Base-by-base conservation (phyloP, 192 early-diverging fungal species). In the Rhizoclosmatium sp. region DNA sequence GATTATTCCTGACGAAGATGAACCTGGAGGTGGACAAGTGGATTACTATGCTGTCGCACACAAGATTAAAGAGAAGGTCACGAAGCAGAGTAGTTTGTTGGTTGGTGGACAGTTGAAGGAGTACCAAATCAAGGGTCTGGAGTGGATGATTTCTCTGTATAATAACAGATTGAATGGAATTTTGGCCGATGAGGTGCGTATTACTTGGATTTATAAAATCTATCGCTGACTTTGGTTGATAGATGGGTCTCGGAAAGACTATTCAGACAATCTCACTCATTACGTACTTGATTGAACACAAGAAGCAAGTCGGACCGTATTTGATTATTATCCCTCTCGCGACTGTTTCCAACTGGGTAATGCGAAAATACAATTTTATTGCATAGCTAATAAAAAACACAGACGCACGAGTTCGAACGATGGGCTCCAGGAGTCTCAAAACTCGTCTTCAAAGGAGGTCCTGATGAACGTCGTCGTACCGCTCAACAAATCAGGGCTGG, bases 71-170 rank as follows among this genome's bases (percentile, higher is more conserved):
- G 98, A 99, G 82, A 87, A 82, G 70, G 88, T 95, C 61, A 86
- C 89, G 19, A 87, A 89, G 65, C 98, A 99, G 85, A 93, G 96
- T 2, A 47, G 76, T 60, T 93, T 98, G 23, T 81, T 99, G 78
- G 87, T 93, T 9, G 97, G 98, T 47, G 98, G 98, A 54, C 89
- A 84, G 21, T 85, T 99, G 64, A 99, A 99, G 85, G 97, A 98
- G 41, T 99, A 99, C 84, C 98, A 96, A 83, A 71, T 98, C 77
- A 97, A 95, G 76, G 98, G 98, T 73, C 86, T 99, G 31, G 93
- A 99, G 87, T 99, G 98, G 98, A 98, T 99, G 98, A 94, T 98
- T 39, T 97, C 96, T 19, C 85, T 99, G 61, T 99, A 98, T 87
- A 99, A 99, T 83, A 99, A 99, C 84, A 84, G 95, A 62, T 86